Evolutionary conservation across 371 early-diverging fungal genomes (phyloP), one percentile per base, ranked within the genome.

Genomic region (Globomyces sp.): DNA sequence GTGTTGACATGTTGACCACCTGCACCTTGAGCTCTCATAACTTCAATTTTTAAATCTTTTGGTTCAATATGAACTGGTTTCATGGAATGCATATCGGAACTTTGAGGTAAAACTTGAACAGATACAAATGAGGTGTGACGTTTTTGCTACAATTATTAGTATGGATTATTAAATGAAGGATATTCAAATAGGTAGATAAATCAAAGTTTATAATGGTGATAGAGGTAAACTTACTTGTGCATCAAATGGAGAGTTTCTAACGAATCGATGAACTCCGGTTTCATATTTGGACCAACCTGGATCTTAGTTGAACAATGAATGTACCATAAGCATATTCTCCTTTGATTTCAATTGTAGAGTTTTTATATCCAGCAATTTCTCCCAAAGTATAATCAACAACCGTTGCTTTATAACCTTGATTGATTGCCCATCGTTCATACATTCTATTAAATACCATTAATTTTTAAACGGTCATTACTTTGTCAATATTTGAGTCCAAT

Each of bases 1-100:
- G 91, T 95, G 67, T 97, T 97, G 39, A 97, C 96, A 71, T 95
- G 93, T 63, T 83, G 83, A 8, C 83, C 83, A 2, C 83, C 83
- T 47, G 80, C 80, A 8, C 83, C 83, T 50, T 79, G 77, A 46
- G 79, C 61, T 24, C 77, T 52, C 81, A 81, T 81, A 10, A 66
- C 64, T 49, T 81, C 81, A 3, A 81, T 52, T 61, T 73, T 78
- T 24, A 81, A 24, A 55, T 81, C 81, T 40, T 65, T 64, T 3
- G 72, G 55, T 24, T 24, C 24, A 24, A 24, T 24, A 24, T 24
- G 24, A 24, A 24, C 24, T 0, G 24, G 24, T 24, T 24, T 24
- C 24, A 24, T 24, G 24, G 24, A 24, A n/a, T 66, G 63, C 36
- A 79, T 72, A 5, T 74, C 75, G 71, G 73, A 4, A 64, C 61